These are phyloP conservation scores for Septoria linicola DNA, from an alignment of 2,329 filamentous ascomycete genomes.

Conservation along the genomic window DNA sequence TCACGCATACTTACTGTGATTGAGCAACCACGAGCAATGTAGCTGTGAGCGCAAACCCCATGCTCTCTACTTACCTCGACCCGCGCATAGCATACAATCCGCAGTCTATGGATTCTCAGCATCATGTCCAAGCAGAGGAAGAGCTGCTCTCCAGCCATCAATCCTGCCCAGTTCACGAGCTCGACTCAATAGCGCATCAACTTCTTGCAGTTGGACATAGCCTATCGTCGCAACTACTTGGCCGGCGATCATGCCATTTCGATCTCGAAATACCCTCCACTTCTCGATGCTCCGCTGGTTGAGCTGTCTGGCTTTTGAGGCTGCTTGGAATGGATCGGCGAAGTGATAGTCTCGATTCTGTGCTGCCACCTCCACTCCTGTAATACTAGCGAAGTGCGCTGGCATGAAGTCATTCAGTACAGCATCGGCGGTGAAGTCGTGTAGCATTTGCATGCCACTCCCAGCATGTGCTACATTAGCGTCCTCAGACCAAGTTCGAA, in stretches of 20 bases:
- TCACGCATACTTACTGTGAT: no score
- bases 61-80: no score
- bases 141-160: no score
- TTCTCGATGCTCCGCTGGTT: not conserved
- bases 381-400: not conserved
- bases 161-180: not conserved
- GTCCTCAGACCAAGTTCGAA: conserved; percentile 1
- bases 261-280: not conserved
- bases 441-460: not conserved
- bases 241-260: not conserved
- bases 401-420: not conserved
- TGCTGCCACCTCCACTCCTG: not conserved
- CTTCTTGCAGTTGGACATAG: not conserved
- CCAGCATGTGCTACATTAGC: not conserved
- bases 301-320: conserved; percentile 2
- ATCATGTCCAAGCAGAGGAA: no score
- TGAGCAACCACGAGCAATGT: no score
- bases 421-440: conserved; percentile 2
- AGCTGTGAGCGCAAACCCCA: no score
- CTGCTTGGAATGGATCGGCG: conserved; percentile 4
- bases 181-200: not conserved
- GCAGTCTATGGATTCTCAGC: no score
- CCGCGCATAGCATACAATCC: no score
- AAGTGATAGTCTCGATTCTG: conserved; percentile 1
- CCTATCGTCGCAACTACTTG: not conserved